These are phyloP conservation scores for Trametes versicolor DNA, from an alignment of 1,284 basidiomycete species.

Conservation along the genomic window DNA sequence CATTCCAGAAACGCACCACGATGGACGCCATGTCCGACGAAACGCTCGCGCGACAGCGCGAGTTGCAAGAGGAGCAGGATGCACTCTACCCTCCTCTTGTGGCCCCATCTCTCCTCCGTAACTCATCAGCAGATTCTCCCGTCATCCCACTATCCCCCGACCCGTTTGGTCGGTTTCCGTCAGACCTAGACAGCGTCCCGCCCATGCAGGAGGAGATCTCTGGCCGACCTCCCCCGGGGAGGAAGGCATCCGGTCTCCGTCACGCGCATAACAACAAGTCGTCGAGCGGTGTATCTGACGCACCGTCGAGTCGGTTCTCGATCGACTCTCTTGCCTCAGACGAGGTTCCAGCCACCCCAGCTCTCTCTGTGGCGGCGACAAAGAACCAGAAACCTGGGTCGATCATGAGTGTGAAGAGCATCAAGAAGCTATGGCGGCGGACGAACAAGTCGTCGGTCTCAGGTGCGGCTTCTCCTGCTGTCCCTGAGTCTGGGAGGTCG, in stretches of 20 bases:
- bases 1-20: slow-evolving; percentile 48
- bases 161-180: slow-evolving; percentile 78
- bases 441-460: slow-evolving; percentile 58
- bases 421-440: slow-evolving; percentile 80
- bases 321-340: slow-evolving; percentile 68
- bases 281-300: slow-evolving; percentile 33
- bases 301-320: slow-evolving; percentile 74
- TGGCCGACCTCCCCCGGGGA: slow-evolving; percentile 11
- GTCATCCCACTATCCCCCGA: slow-evolving; percentile 80
- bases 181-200: slow-evolving; percentile 49
- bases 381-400: slow-evolving; percentile 36
- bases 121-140: slow-evolving; percentile 49
- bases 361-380: slow-evolving; percentile 35
- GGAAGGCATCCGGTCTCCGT: slow-evolving; percentile 22
- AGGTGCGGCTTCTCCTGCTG: slow-evolving; percentile 32
- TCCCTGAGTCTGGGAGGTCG: slow-evolving; percentile 40
- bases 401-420: slow-evolving; percentile 72
- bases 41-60: slow-evolving; percentile 60
- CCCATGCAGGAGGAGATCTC: slow-evolving; percentile 30
- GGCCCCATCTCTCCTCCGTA: slow-evolving; percentile 41
- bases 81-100: slow-evolving; percentile 54
- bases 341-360: slow-evolving; percentile 34
- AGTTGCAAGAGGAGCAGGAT: slow-evolving; percentile 57
- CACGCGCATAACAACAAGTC: slow-evolving; percentile 35
- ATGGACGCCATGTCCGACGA: slow-evolving; percentile 51